Evolutionary conservation across 352 stramenopile genomes (phyloP).

Genomic region (Pythium aphanidermatum): DNA sequence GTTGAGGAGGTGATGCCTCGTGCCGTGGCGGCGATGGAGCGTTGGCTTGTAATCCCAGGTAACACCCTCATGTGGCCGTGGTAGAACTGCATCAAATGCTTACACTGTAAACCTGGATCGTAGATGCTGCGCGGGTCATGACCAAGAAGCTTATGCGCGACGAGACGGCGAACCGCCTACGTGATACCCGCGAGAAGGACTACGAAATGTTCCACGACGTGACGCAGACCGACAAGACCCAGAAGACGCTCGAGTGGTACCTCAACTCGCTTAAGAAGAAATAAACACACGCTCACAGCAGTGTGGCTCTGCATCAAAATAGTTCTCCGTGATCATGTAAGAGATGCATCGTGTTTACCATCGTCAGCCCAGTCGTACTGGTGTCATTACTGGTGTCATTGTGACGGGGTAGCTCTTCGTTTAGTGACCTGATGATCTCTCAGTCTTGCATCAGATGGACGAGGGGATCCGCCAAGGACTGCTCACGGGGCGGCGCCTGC

Average conservation of each 20-base stretch:
- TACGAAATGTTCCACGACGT: constrained; percentile 69
- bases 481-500: constrained; percentile 28
- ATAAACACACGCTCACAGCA: no score
- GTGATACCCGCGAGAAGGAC: constrained; percentile 45
- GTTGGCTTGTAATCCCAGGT: constrained; percentile 83
- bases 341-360: no score
- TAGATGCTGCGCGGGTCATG: constrained; percentile 60
- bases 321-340: no score
- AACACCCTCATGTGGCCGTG: not conserved
- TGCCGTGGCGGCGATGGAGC: constrained; percentile 50
- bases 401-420: not conserved
- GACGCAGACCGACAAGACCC: constrained; percentile 72
- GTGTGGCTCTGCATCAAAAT: no score
- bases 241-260: constrained; percentile 77
- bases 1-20: constrained; percentile 74
- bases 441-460: no score
- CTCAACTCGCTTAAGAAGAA: constrained; percentile 79
- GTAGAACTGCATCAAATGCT: not conserved
- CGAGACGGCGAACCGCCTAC: constrained; percentile 56
- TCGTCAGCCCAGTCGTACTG: no score
- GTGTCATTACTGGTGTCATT: constrained; percentile 11
- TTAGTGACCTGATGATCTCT: no score
- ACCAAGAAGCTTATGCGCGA: constrained; percentile 78
- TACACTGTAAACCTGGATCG: no score
- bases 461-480: constrained; percentile 6